These are phyloP conservation scores for Penicillium sclerotigenum DNA, from an alignment of 2,329 filamentous ascomycete genomes.

Conservation along the genomic window DNA sequence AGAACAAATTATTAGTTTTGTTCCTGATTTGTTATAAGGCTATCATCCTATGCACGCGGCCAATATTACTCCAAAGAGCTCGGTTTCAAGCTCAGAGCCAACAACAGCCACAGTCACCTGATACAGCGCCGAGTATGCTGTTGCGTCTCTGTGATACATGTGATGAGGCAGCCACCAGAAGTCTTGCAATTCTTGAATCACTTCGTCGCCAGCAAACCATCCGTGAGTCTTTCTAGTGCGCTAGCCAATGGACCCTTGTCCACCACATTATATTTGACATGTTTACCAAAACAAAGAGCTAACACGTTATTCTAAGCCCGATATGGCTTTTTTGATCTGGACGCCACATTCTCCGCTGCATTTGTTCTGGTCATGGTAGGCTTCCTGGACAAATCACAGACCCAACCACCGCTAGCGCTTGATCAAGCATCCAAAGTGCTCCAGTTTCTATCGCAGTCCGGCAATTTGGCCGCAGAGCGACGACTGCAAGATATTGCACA, in stretches of 20 bases:
- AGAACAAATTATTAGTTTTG: neutral
- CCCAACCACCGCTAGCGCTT: constrained; percentile 10
- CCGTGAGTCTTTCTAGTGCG: constrained; percentile 7
- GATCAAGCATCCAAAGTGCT: constrained; percentile 17
- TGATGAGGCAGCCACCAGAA: constrained; percentile 20
- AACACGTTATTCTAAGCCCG: neutral
- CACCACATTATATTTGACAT: neutral
- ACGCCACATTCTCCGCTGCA: constrained; percentile 23
- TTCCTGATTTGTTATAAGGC: constrained; percentile 7
- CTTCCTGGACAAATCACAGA: constrained; percentile 10
- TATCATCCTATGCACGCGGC: constrained; percentile 23
- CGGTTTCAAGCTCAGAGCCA: constrained; percentile 13
- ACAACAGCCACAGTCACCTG: neutral
- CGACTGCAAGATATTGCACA: constrained; percentile 20
- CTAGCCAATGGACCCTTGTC: too few relatives aligned
- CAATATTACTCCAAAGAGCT: constrained; percentile 19
- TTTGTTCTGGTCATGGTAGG: constrained; percentile 24
- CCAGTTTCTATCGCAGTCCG: constrained; percentile 13
- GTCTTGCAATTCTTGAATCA: constrained; percentile 17
- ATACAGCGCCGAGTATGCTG: constrained; percentile 7
- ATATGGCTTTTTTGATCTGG: constrained; percentile 25
- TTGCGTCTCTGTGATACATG: constrained; percentile 20
- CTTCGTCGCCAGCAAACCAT: constrained; percentile 18
- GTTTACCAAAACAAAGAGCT: neutral
- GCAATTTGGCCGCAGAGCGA: constrained; percentile 18